These are phyloP conservation scores for Suillus variegatus DNA, from an alignment of 768 basidiomycete species.

Conservation along the genomic window DNA sequence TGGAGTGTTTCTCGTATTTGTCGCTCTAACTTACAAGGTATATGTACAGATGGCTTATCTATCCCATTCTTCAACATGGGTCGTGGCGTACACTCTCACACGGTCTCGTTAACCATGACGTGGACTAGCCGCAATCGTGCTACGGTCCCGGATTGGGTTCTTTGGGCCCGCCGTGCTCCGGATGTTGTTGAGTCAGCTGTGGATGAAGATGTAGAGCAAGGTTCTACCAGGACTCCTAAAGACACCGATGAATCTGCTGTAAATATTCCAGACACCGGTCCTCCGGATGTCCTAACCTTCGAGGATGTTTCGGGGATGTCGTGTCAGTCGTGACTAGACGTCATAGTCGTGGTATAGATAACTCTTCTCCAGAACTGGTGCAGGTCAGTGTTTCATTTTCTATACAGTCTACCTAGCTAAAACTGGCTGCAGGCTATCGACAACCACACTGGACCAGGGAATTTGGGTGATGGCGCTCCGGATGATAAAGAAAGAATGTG, in stretches of 20 bases:
- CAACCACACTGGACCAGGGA: background rate
- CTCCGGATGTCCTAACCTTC: background rate
- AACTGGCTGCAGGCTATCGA: conserved; percentile 14
- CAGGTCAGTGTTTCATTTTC: conserved; percentile 23
- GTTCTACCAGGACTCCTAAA: conserved; percentile 5
- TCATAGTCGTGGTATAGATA: background rate
- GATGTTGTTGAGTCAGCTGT: background rate
- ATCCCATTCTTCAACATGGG: conserved; percentile 67
- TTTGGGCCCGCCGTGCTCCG: conserved; percentile 30
- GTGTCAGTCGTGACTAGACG: background rate
- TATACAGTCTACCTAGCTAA: background rate
- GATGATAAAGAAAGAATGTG: conserved; percentile 20
- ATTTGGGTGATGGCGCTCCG: background rate
- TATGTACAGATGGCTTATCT: conserved; percentile 58
- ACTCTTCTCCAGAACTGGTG: background rate
- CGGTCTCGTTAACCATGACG: conserved; percentile 46
- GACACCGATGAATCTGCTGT: background rate
- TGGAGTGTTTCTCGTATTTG: background rate
- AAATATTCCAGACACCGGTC: background rate
- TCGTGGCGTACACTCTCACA: conserved; percentile 45
- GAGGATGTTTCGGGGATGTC: background rate
- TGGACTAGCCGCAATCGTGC: conserved; percentile 37
- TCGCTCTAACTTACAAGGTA: background rate
- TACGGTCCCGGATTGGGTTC: conserved; percentile 47
- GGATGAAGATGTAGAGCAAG: conserved; percentile 24